Evolutionary conservation across 2,329 filamentous ascomycete species (phyloP), one percentile per base, ranked within the genome.

Genomic region (Fusarium pilosicola): DNA sequence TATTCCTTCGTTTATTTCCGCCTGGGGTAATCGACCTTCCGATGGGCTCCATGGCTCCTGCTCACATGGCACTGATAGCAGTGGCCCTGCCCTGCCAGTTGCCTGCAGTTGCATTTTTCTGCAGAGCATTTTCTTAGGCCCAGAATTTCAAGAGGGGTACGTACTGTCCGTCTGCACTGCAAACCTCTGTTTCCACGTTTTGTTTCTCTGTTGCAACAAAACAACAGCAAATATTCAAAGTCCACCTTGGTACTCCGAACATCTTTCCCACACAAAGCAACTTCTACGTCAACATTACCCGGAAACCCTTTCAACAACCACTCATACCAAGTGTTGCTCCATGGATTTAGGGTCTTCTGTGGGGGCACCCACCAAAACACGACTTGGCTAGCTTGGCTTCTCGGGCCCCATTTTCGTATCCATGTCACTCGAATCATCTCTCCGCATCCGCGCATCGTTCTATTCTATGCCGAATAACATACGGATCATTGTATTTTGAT

Each of bases 1-100:
- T 7, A 41, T 20, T 14, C 15, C 48, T n/a, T 36, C 32, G 56
- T 65, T 65, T 62, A 62, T 62, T 65, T 61, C 69, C 69, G 61
- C 65, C 66, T 65, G 76, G 76, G 74, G 76, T 76, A 78, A 70
- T 62, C 66, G 71, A 65, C 59, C 63, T 58, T 72, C 71, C 34
- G 36, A 36, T 57, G 58, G 73, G 62, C 32, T 34, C 32, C 32
- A 34, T 71, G 68, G 74, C 63, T 68, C 42, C 24, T n/a, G 36
- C 59, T 49, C 48, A 48, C 55, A 38, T 48, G 56, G 63, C 30
- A 45, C 56, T 68, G 71, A 74, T 76, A 77, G 68, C 59, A 12
- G 30, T 12, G 32, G n/a, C 49, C 58, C 62, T 70, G 57, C 17
- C 46, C 28, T 67, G 63, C 64, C 42, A 45, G 24, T 24, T 45